A percentile compares a stretch with the other conserved stretches of the same genome.
phyloP scores from a whole-genome alignment of 2,329 filamentous ascomycete genomes.

The Incumbomyces delicatus region DNA sequence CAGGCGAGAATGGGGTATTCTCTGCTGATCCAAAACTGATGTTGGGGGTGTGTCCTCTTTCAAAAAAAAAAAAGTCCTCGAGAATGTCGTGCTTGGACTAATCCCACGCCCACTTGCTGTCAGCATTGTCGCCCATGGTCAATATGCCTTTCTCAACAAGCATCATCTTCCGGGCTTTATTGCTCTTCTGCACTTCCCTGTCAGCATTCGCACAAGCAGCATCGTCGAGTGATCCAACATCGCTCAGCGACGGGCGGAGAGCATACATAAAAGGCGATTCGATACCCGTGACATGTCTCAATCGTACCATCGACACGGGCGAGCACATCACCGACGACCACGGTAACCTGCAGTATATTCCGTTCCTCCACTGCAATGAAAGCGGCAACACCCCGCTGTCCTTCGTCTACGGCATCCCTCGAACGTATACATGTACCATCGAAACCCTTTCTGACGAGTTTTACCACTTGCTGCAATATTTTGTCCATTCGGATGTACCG shows the following conservation, averaged over 20 bases:
- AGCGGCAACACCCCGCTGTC: conserved; percentile 65
- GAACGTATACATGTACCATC: conserved; percentile 51
- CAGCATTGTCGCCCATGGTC: neutral
- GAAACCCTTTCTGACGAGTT: conserved; percentile 43
- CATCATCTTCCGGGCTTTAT: conserved; percentile 11
- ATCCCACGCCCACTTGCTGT: too few relatives aligned
- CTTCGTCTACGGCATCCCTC: conserved; percentile 66
- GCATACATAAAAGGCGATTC: conserved; percentile 47
- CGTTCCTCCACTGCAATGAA: conserved; percentile 85
- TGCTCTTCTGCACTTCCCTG: conserved; percentile 17
- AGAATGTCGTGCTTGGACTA: too few relatives aligned
- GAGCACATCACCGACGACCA: conserved; percentile 75
- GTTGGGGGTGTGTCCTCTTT: too few relatives aligned
- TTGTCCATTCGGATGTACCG: conserved; percentile 92
- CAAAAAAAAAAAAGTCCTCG: too few relatives aligned
- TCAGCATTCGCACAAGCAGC: conserved; percentile 14
- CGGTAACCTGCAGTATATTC: conserved; percentile 81
- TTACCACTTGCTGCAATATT: conserved; percentile 62
- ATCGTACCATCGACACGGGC: conserved; percentile 68
- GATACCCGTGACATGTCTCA: conserved; percentile 64
- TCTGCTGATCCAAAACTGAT: too few relatives aligned
- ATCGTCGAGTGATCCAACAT: conserved; percentile 8
- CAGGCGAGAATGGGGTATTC: too few relatives aligned
- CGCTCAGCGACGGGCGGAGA: conserved; percentile 1
- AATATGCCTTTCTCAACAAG: neutral